phyloP scores from a whole-genome alignment of 352 stramenopile genomes.

The Phytophthora fragariae region DNA sequence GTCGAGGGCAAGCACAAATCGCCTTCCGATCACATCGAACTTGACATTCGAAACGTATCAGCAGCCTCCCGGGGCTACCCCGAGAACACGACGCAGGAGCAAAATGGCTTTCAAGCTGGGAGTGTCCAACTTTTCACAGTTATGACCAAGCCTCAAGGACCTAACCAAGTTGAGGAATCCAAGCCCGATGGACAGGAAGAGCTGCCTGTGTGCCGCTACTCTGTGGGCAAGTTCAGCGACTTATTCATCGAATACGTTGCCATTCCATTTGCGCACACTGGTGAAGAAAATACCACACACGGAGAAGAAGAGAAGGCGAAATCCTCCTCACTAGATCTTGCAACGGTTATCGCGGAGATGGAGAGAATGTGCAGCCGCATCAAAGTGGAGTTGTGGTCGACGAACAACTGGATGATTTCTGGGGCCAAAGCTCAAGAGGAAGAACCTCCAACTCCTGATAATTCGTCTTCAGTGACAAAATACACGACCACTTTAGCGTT shows the following conservation, averaged over 20 bases:
- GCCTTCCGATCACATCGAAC: conserved; percentile 62
- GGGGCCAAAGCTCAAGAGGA: not conserved
- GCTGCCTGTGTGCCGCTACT: conserved; percentile 7
- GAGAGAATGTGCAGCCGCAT: conserved; percentile 58
- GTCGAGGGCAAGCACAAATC: conserved; percentile 45
- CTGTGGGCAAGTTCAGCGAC: conserved; percentile 28
- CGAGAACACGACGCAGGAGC: conserved; percentile 51
- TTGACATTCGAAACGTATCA: conserved; percentile 52
- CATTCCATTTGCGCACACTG: conserved; percentile 41
- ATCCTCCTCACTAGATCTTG: conserved; percentile 47
- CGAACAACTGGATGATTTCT: conserved; percentile 45
- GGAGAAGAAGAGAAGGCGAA: not conserved
- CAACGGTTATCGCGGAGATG: conserved; percentile 58
- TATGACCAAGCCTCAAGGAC: conserved; percentile 25
- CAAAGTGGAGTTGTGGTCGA: conserved; percentile 47
- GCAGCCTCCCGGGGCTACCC: conserved; percentile 57
- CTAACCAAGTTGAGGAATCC: conserved; percentile 11
- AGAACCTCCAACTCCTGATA: not conserved
- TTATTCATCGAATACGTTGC: conserved; percentile 61
- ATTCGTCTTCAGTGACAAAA: not conserved
- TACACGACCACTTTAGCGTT: conserved; percentile 36
- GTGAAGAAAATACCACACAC: conserved; percentile 31
- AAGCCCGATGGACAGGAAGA: not conserved
- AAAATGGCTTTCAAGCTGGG: conserved; percentile 54
- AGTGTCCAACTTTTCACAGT: conserved; percentile 51